A percentile compares a stretch with the other conserved stretches of the same genome.
Conservation (phyloP, 108 stramenopile species). For the Skeletonema menzelii region DNA sequence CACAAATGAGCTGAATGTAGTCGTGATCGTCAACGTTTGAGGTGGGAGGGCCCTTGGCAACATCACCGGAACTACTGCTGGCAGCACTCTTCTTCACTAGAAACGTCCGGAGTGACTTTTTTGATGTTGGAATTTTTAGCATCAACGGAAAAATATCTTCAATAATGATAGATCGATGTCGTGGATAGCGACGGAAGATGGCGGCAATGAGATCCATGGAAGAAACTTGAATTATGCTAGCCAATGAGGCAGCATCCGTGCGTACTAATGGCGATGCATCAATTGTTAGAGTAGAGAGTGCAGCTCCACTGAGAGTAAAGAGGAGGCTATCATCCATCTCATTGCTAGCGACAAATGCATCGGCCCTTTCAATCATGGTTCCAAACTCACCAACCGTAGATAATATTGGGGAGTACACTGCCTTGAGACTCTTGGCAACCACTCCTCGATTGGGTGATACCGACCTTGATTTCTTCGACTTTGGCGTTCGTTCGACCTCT, state of each 20-base stretch:
- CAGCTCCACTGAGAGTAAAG: conserved; percentile 63
- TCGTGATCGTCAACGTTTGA: conserved; percentile 25
- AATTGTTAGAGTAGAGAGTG: conserved; percentile 62
- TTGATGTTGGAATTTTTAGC: conserved; percentile 84
- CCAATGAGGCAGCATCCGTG: conserved; percentile 25
- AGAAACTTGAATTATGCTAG: conserved; percentile 59
- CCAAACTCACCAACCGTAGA: conserved; percentile 54
- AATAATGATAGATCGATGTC: conserved; percentile 80
- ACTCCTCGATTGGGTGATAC: conserved; percentile 22
- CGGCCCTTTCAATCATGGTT: conserved; percentile 69
- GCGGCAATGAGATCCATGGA: conserved; percentile 64
- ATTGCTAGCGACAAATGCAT: conserved; percentile 55
- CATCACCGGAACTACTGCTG: background rate
- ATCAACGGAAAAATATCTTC: conserved; percentile 92
- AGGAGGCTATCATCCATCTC: conserved; percentile 82
- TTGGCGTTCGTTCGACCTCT: conserved; percentile 32
- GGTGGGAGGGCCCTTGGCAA: conserved; percentile 5
- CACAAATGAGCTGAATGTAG: conserved; percentile 84
- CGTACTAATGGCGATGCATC: conserved; percentile 50
- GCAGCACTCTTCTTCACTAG: conserved; percentile 50
- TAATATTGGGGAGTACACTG: conserved; percentile 66
- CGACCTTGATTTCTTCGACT: conserved; percentile 23
- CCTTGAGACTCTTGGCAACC: conserved; percentile 55
- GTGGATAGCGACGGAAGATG: conserved; percentile 74
- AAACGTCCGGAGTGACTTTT: conserved; percentile 78